Evolutionary conservation across 2,329 filamentous ascomycete species (phyloP), one percentile per base, ranked within the genome.

Genomic region (Hawksworthiomyces lignivorus): DNA sequence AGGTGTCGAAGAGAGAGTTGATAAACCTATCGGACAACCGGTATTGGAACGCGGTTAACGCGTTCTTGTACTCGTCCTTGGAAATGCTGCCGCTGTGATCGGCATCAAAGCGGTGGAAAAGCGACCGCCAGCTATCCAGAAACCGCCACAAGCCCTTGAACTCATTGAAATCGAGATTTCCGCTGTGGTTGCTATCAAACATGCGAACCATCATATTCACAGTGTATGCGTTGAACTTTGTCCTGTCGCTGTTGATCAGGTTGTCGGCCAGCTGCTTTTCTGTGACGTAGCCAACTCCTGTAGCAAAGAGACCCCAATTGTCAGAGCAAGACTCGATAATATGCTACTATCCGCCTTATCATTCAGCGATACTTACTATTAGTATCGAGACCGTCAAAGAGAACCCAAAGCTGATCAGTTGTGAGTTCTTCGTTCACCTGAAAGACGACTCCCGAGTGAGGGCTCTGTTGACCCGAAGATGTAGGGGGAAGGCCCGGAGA

Each of bases 201-300:
- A 98, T 97, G 58, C 89, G 84, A 52, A 98, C 96, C 89, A 98
- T 96, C 87, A 97, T 95, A 57, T 84, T 84, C 50, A 97, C 89
- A 2, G 92, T 98, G 54, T 95, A 85, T 5, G 81, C 75, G 63
- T 98, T 89, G 61, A 98, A 98, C 5, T 87, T 54, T 2, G 87
- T 87, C 78, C 87, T 96, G 70, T 98, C 92, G 42, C 89, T 90
- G 59, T 98, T 98, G 46, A 97, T 89, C 6, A 98, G 79, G 17
- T 92, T 92, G 1, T 85, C 82, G 9, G 86, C 83, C 31, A 98
- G 80, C 62, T 97, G 90, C 39, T 73, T 73, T 63, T 95, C 89
- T 3, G 84, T 88, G 35, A 98, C 75, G 50, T 88, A 80, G 17
- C 90, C 89, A n/a, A 35, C 28, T 10, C 15, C 35, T 36, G 30